These are phyloP conservation scores for Chiua virens DNA, from an alignment of 768 basidiomycete genomes.

Conservation along the genomic window DNA sequence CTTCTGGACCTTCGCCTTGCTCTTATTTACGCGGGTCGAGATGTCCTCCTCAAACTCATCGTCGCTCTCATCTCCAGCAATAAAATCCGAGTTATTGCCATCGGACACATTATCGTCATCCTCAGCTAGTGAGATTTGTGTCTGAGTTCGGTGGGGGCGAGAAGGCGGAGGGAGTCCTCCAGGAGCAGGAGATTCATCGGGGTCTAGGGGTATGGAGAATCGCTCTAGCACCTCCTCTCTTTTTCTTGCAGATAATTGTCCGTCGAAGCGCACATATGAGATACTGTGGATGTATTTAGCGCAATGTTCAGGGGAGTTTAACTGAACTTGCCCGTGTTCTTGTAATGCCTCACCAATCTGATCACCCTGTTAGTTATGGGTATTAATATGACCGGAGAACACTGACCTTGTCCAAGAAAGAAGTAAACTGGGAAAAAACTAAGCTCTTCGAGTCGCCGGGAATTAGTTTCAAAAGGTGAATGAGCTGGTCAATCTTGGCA, in stretches of 20 bases:
- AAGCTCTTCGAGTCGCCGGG: conserved; percentile 74
- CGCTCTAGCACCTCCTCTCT: conserved; percentile 74
- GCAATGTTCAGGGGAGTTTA: not conserved
- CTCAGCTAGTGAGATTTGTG: conserved; percentile 2
- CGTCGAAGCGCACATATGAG: conserved; percentile 79
- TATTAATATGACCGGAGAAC: no score
- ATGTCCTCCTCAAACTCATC: conserved; percentile 32
- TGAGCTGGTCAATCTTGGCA: conserved; percentile 81
- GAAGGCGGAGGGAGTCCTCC: conserved; percentile 15
- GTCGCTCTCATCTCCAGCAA: conserved; percentile 28
- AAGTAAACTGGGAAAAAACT: conserved; percentile 89
- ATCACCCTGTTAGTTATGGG: not conserved
- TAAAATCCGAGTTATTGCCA: conserved; percentile 38
- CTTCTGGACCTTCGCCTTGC: conserved; percentile 36
- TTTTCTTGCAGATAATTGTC: conserved; percentile 77
- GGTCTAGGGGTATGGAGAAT: conserved; percentile 69
- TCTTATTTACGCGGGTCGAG: conserved; percentile 32
- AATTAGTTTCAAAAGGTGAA: conserved; percentile 69
- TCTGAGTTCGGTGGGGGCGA: conserved; percentile 3
- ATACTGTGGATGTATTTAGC: conserved; percentile 47
- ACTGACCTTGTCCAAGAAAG: conserved; percentile 74
- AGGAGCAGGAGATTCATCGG: conserved; percentile 23
- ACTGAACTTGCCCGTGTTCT: conserved; percentile 52
- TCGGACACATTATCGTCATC: conserved; percentile 17
- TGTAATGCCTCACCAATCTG: conserved; percentile 73